These are phyloP conservation scores for Aspergillus hortae DNA, from an alignment of 2,329 filamentous ascomycete genomes.

Conservation along the genomic window DNA sequence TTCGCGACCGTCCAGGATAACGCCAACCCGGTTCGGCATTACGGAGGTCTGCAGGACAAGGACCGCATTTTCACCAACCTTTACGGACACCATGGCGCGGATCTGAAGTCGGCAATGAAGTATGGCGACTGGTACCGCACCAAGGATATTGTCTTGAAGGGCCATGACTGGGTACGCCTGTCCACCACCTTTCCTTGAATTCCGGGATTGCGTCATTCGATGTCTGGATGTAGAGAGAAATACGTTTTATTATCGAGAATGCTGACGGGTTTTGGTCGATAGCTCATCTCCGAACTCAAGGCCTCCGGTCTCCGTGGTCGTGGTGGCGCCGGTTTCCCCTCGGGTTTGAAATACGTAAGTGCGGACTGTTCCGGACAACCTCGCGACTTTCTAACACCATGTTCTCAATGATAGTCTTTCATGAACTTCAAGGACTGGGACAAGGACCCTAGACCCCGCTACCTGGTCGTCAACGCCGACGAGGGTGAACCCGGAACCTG, in stretches of 20 bases:
- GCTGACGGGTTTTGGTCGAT: constrained; percentile 20
- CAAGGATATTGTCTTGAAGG: constrained; percentile 96
- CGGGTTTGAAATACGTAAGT: constrained; percentile 96
- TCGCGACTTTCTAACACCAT: not conserved
- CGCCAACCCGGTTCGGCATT: constrained; percentile 56
- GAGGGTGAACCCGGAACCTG: constrained; percentile 98
- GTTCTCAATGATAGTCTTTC: constrained; percentile 67
- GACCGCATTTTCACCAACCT: constrained; percentile 99
- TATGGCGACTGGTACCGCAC: constrained; percentile 99
- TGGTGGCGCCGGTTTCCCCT: constrained; percentile 96
- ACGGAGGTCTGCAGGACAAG: constrained; percentile 90
- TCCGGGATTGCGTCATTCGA: not conserved
- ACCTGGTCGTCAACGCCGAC: constrained; percentile 96
- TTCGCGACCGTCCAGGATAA: constrained; percentile 80
- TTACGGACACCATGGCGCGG: constrained; percentile 86
- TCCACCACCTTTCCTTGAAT: constrained; percentile 2
- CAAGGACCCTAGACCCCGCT: constrained; percentile 92
- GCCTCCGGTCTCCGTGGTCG: constrained; percentile 90
- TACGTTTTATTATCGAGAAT: constrained; percentile 1
- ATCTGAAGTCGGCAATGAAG: constrained; percentile 91
- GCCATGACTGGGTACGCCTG: constrained; percentile 76
- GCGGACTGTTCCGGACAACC: not conserved
- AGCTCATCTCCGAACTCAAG: constrained; percentile 97
- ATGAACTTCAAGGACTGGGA: constrained; percentile 99
- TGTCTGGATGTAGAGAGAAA: not conserved